Percentiles rank a stretch among this genome's conserved stretches.
Evolutionary conservation across 2,329 filamentous ascomycete genomes (phyloP).

Genomic region (Elsinoe batatas): DNA sequence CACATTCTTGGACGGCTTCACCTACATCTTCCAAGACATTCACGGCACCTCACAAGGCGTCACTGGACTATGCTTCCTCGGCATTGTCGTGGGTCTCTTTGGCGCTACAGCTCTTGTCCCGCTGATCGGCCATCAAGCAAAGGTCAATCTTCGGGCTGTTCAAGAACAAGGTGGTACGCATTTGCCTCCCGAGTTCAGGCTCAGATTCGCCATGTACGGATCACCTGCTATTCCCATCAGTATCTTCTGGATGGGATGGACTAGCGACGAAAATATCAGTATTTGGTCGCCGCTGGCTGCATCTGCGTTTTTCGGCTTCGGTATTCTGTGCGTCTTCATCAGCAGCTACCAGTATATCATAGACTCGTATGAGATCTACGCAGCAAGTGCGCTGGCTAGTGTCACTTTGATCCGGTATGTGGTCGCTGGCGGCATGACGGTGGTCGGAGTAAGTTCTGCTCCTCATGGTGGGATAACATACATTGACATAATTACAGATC

Average conservation of each 20-base stretch:
- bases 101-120: slow-evolving; percentile 33
- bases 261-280: slow-evolving; percentile 34
- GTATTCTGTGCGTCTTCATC: slow-evolving; percentile 36
- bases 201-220: slow-evolving; percentile 45
- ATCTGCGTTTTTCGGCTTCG: slow-evolving; percentile 44
- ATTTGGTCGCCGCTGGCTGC: slow-evolving; percentile 44
- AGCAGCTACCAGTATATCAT: slow-evolving; percentile 49
- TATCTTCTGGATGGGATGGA: slow-evolving; percentile 53
- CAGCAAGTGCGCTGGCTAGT: slow-evolving; percentile 39
- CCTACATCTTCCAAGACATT: slow-evolving; percentile 42
- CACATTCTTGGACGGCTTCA: slow-evolving; percentile 41
- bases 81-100: slow-evolving; percentile 36
- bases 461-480: not conserved
- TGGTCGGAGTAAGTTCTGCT: slow-evolving; percentile 20
- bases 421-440: slow-evolving; percentile 32
- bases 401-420: slow-evolving; percentile 33
- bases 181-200: slow-evolving; percentile 43
- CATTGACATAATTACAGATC: slow-evolving; percentile 16
- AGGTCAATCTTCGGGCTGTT: slow-evolving; percentile 34
- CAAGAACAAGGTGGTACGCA: slow-evolving; percentile 29
- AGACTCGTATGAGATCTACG: slow-evolving; percentile 45
- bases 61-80: slow-evolving; percentile 40
- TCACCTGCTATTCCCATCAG: slow-evolving; percentile 41
- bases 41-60: slow-evolving; percentile 38
- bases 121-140: slow-evolving; percentile 36